Percentiles rank a stretch among this genome's conserved stretches.
These are phyloP conservation scores for Trichoderma koningiopsis DNA, from an alignment of 2,329 filamentous ascomycete genomes.

Conservation along the genomic window DNA sequence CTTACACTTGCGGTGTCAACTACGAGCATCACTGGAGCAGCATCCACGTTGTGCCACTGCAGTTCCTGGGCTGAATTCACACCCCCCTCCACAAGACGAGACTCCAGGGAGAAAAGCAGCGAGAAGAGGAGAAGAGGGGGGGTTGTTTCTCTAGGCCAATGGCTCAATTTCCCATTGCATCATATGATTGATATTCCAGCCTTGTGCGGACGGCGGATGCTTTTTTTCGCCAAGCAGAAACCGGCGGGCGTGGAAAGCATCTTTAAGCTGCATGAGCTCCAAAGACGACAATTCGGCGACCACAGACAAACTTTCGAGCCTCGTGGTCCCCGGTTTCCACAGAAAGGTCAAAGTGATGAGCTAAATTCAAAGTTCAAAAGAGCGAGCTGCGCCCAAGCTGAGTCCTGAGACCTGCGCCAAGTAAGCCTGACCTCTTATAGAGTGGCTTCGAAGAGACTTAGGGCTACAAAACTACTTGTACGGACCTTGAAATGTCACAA, in stretches of 20 bases:
- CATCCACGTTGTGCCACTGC: constrained; percentile 16
- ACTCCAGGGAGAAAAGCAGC: neutral
- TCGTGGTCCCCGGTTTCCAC: neutral
- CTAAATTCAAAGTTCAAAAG: neutral
- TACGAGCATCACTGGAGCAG: neutral
- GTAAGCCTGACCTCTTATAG: neutral
- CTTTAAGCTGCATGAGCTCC: constrained; percentile 4
- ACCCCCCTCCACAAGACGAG: constrained; percentile 11
- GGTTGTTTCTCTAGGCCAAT: neutral
- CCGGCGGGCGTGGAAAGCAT: constrained; percentile 13
- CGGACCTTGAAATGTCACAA: neutral
- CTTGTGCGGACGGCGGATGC: neutral
- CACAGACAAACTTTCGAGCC: constrained; percentile 9
- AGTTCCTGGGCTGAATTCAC: constrained; percentile 22
- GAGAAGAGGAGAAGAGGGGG: neutral
- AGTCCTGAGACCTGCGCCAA: neutral
- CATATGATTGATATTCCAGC: constrained; percentile 13
- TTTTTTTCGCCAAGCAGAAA: neutral
- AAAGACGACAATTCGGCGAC: neutral
- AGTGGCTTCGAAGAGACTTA: neutral
- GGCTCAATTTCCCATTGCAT: neutral
- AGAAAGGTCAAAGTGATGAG: neutral
- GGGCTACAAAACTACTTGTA: neutral
- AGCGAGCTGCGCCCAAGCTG: neutral
- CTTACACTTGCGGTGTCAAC: constrained; percentile 23